Conservation (phyloP, 768 basidiomycete genomes). For the Phylloporus sp. region DNA sequence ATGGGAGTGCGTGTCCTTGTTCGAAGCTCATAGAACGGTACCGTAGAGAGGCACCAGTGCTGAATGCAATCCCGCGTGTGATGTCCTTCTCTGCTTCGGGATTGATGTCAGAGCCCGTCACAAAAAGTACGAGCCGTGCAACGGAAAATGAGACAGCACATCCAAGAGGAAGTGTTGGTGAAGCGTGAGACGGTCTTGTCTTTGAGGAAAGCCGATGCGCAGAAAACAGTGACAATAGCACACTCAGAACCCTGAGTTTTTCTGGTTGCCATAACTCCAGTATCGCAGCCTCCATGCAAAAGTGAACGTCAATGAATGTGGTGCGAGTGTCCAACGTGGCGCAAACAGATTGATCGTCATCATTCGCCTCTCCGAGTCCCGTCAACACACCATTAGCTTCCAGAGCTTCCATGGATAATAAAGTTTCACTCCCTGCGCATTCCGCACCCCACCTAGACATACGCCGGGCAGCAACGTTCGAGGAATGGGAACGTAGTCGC, state of each 20-base stretch:
- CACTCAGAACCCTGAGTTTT: slow-evolving; percentile 51
- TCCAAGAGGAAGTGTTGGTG: slow-evolving; percentile 50
- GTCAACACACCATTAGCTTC: slow-evolving; percentile 44
- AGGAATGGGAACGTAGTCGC: slow-evolving; percentile 42
- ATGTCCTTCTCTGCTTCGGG: slow-evolving; percentile 62
- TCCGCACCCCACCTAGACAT: slow-evolving; percentile 34
- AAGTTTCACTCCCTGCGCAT: slow-evolving; percentile 42
- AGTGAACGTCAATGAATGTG: slow-evolving; percentile 42
- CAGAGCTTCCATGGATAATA: slow-evolving; percentile 57
- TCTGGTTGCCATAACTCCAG: slow-evolving; percentile 66
- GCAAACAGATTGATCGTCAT: slow-evolving; percentile 37
- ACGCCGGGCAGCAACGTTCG: slow-evolving; percentile 20
- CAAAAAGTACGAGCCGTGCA: slow-evolving; percentile 57
- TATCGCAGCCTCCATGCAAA: slow-evolving; percentile 54
- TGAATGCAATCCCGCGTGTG: slow-evolving; percentile 64
- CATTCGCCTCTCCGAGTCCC: slow-evolving; percentile 48
- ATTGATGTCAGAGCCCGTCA: slow-evolving; percentile 80
- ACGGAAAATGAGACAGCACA: slow-evolving; percentile 54
- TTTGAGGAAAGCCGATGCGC: slow-evolving; percentile 12
- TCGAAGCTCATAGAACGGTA: slow-evolving; percentile 45
- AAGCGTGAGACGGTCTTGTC: slow-evolving; percentile 13
- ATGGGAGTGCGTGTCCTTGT: slow-evolving; percentile 15
- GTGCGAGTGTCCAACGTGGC: slow-evolving; percentile 44
- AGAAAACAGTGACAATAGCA: slow-evolving; percentile 43
- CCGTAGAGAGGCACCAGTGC: slow-evolving; percentile 49